A percentile compares a stretch with the other conserved stretches of the same genome.
phyloP scores from a whole-genome alignment of 495 filamentous ascomycete genomes.

The Neurospora sp. region DNA sequence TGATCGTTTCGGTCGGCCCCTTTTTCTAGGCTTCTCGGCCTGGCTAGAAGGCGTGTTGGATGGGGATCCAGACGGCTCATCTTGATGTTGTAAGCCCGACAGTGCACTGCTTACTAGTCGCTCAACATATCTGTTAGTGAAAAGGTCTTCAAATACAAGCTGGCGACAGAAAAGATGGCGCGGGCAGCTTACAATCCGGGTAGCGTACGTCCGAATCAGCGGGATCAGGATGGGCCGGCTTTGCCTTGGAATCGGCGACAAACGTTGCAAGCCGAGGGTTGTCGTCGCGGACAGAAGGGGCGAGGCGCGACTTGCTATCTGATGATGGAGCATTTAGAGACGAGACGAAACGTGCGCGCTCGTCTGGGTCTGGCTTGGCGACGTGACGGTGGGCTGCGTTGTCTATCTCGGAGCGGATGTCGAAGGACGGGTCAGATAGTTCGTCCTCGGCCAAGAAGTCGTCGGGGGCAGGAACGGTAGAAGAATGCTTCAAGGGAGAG shows the following conservation, averaged over 20 bases:
- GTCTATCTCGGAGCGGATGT: conserved; percentile 1
- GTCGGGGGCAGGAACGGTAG: conserved; percentile 1
- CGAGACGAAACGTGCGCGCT: background rate
- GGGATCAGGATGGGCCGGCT: conserved; percentile 1
- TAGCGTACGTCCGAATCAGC: conserved; percentile 23
- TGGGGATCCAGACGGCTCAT: background rate
- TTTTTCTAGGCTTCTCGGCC: background rate
- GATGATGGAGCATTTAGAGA: background rate
- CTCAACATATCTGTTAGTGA: conserved; percentile 49
- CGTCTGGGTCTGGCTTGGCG: background rate
- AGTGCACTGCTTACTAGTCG: conserved; percentile 53
- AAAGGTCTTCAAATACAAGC: background rate
- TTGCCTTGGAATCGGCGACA: conserved; percentile 9
- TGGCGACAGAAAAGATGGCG: background rate
- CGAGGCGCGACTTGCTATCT: conserved; percentile 2
- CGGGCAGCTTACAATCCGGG: conserved; percentile 38
- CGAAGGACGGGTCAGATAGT: conserved; percentile 16
- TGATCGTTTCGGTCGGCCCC: background rate
- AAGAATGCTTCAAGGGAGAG: background rate
- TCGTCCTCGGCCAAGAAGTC: conserved; percentile 6
- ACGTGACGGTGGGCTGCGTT: background rate
- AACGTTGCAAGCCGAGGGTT: conserved; percentile 6
- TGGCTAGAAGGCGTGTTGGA: background rate
- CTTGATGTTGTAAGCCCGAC: conserved; percentile 3
- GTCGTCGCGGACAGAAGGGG: conserved; percentile 5